phyloP scores from a whole-genome alignment of 2,329 filamentous ascomycete genomes.

The Pseudopyrenochaeta lycopersici region DNA sequence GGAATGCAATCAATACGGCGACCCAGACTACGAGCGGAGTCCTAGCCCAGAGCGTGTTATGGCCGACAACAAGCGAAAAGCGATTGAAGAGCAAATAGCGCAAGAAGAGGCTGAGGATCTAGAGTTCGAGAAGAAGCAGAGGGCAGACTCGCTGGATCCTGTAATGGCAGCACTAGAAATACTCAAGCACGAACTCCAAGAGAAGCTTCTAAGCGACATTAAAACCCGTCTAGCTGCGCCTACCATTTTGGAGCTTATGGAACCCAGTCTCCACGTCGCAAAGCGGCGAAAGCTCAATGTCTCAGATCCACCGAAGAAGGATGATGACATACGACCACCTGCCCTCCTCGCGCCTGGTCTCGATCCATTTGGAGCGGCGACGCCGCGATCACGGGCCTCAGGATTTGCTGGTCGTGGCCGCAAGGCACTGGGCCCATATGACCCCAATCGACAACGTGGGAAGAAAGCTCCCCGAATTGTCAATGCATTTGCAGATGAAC shows the following conservation, averaged over 20 bases:
- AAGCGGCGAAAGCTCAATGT: constrained; percentile 84
- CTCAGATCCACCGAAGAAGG: constrained; percentile 67
- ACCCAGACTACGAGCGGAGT: constrained; percentile 68
- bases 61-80: constrained; percentile 64
- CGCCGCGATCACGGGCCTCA: constrained; percentile 62
- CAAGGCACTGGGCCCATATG: constrained; percentile 55
- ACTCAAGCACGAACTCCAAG: constrained; percentile 80
- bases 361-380: constrained; percentile 70
- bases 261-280: constrained; percentile 80
- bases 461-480: constrained; percentile 49
- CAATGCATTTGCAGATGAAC: constrained; percentile 65
- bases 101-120: constrained; percentile 82
- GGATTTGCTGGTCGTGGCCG: constrained; percentile 53
- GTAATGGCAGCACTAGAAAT: constrained; percentile 82
- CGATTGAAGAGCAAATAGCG: constrained; percentile 71
- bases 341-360: constrained; percentile 64
- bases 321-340: constrained; percentile 65
- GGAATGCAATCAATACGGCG: constrained; percentile 78
- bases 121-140: constrained; percentile 88
- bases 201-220: constrained; percentile 88
- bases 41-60: constrained; percentile 61
- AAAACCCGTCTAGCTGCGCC: constrained; percentile 87
- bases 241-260: constrained; percentile 79
- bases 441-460: constrained; percentile 53
- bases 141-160: constrained; percentile 90